Percentiles rank a stretch among this genome's conserved stretches.
These are phyloP conservation scores for Candida oleophila DNA, from an alignment of 805 yeast species.

Conservation along the genomic window DNA sequence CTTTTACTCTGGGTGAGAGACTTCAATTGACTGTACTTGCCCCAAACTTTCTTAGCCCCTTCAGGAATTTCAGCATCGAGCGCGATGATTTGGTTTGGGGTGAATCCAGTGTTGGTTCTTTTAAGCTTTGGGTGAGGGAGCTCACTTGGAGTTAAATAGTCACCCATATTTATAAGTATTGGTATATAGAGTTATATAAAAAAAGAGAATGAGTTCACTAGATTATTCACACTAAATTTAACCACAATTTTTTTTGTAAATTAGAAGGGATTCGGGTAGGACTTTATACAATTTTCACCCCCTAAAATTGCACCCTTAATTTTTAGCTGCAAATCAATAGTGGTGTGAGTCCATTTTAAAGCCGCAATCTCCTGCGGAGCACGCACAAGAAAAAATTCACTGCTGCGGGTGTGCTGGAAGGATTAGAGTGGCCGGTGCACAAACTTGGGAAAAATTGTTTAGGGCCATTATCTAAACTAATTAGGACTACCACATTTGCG, in stretches of 20 bases:
- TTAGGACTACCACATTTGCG: background rate
- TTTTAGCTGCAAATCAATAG: conserved; percentile 3
- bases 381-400: background rate
- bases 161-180: conserved; percentile 29
- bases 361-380: background rate
- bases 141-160: conserved; percentile 36
- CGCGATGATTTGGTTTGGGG: conserved; percentile 83
- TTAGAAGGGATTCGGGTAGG: background rate
- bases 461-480: background rate
- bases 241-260: background rate
- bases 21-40: conserved; percentile 55
- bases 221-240: background rate
- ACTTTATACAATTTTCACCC: background rate
- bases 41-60: conserved; percentile 76
- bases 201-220: too few relatives aligned
- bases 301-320: background rate
- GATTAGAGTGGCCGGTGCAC: background rate
- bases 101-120: conserved; percentile 85
- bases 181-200: too few relatives aligned
- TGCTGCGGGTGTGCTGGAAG: background rate
- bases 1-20: conserved; percentile 14
- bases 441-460: background rate
- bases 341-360: background rate
- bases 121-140: conserved; percentile 49
- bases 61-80: conserved; percentile 81